A percentile compares a stretch with the other conserved stretches of the same genome.
Conservation (phyloP, 2,329 filamentous ascomycete species). For the Exophiala dermatitidis region DNA sequence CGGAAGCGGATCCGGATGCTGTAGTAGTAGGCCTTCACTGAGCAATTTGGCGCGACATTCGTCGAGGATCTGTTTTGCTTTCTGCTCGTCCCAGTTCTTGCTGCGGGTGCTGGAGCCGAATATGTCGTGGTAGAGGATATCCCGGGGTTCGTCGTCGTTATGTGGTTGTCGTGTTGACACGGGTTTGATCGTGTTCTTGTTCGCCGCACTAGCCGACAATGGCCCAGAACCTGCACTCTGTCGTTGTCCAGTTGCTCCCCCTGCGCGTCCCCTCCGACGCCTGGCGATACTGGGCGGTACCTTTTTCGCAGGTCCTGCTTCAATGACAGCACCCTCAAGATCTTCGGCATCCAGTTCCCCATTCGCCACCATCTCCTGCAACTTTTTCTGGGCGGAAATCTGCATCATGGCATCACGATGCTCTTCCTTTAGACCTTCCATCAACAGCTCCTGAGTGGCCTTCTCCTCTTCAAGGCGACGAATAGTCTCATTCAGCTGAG, state of each 20-base stretch:
- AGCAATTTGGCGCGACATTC: slow-evolving; percentile 15
- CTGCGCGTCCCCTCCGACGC: neutral
- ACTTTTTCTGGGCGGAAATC: slow-evolving; percentile 21
- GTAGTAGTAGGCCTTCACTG: slow-evolving; percentile 14
- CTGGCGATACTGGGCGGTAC: neutral
- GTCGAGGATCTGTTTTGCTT: slow-evolving; percentile 16
- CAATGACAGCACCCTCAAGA: slow-evolving; percentile 31
- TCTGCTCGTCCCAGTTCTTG: slow-evolving; percentile 14
- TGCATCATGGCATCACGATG: slow-evolving; percentile 26
- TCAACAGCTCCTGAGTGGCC: slow-evolving; percentile 24
- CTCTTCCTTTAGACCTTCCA: slow-evolving; percentile 25
- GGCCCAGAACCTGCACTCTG: too few relatives aligned
- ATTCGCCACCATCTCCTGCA: slow-evolving; percentile 44
- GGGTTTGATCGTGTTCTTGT: neutral
- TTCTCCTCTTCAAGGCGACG: slow-evolving; percentile 27
- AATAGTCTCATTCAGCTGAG: slow-evolving; percentile 45
- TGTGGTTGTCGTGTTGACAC: too few relatives aligned
- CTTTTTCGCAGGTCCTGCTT: slow-evolving; percentile 20
- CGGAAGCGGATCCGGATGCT: neutral
- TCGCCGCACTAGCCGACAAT: neutral
- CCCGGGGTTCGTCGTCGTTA: neutral
- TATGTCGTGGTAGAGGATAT: slow-evolving; percentile 8
- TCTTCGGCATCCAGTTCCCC: slow-evolving; percentile 77
- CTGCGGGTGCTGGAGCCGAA: slow-evolving; percentile 8
- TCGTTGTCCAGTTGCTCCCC: too few relatives aligned